Conservation (phyloP, 352 stramenopile species). For the Phytophthora melonis region DNA sequence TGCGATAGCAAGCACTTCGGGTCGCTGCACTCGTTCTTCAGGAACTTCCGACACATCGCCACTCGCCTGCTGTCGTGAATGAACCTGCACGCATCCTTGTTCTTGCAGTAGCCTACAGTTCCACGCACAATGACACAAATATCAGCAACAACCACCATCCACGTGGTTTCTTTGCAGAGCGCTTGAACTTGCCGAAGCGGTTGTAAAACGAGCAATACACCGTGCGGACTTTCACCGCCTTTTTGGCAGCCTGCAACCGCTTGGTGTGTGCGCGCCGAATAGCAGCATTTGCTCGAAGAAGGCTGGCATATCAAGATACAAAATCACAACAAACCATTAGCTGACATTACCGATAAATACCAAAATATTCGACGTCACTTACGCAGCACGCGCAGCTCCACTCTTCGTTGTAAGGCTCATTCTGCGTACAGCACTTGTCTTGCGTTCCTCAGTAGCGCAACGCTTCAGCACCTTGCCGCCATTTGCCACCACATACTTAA, state of each 20-base stretch:
- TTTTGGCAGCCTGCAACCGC: constrained; percentile 44
- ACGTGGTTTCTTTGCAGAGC: background rate
- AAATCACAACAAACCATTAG: background rate
- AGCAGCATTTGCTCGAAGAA: constrained; percentile 58
- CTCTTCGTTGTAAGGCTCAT: constrained; percentile 39
- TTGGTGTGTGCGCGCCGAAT: constrained; percentile 59
- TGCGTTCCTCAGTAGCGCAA: constrained; percentile 40
- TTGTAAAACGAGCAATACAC: constrained; percentile 89
- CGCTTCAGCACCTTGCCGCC: constrained; percentile 57
- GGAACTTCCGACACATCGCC: constrained; percentile 83
- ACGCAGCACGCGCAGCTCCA: constrained; percentile 46
- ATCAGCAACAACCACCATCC: constrained; percentile 21
- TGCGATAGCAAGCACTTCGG: constrained; percentile 74
- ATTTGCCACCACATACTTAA: constrained; percentile 56
- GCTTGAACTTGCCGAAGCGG: constrained; percentile 69
- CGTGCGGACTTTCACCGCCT: constrained; percentile 52
- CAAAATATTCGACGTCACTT: constrained; percentile 19
- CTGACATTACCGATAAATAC: background rate
- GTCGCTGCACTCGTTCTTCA: constrained; percentile 71
- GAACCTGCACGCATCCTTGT: constrained; percentile 81
- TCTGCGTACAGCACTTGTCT: constrained; percentile 13
- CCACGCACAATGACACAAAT: constrained; percentile 14
- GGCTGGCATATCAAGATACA: constrained; percentile 22
- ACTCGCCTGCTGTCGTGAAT: constrained; percentile 88
- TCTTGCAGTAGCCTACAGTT: constrained; percentile 78